Evolutionary conservation across 2,329 filamentous ascomycete genomes (phyloP).

Genomic region (Plectosphaerella cucumerina): DNA sequence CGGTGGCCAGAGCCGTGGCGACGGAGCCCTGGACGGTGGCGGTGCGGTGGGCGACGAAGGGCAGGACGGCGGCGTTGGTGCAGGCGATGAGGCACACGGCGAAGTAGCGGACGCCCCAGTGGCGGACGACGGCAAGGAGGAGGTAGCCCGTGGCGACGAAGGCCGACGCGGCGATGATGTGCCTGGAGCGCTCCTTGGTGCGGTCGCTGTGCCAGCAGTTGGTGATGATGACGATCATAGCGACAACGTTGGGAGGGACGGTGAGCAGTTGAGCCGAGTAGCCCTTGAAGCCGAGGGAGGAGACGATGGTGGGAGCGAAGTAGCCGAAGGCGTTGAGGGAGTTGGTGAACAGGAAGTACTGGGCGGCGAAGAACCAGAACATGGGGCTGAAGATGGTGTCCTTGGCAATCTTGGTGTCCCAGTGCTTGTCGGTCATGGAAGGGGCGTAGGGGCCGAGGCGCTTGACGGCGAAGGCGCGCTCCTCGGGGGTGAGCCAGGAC

Average conservation of each 20-base stretch:
- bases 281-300: constrained; percentile 26
- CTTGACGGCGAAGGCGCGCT: constrained; percentile 27
- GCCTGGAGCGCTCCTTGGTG: constrained; percentile 25
- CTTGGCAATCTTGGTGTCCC: constrained; percentile 24
- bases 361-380: constrained; percentile 27
- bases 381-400: constrained; percentile 25
- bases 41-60: constrained; percentile 27
- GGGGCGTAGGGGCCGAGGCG: constrained; percentile 27
- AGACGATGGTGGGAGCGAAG: constrained; percentile 29
- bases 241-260: constrained; percentile 30
- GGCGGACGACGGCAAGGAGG: constrained; percentile 21
- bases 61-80: constrained; percentile 25
- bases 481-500: constrained; percentile 24
- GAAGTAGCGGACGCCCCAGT: constrained; percentile 25
- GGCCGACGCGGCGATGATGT: constrained; percentile 20
- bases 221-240: constrained; percentile 26
- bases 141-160: constrained; percentile 24
- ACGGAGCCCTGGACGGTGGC: constrained; percentile 26
- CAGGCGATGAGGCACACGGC: constrained; percentile 27
- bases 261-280: constrained; percentile 29
- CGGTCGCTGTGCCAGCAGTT: constrained; percentile 24
- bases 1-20: constrained; percentile 26
- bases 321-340: constrained; percentile 29
- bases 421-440: constrained; percentile 28
- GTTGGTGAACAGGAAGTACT: constrained; percentile 27